These are phyloP conservation scores for Mariannaea elegans DNA, from an alignment of 2,329 filamentous ascomycete species.

Conservation along the genomic window DNA sequence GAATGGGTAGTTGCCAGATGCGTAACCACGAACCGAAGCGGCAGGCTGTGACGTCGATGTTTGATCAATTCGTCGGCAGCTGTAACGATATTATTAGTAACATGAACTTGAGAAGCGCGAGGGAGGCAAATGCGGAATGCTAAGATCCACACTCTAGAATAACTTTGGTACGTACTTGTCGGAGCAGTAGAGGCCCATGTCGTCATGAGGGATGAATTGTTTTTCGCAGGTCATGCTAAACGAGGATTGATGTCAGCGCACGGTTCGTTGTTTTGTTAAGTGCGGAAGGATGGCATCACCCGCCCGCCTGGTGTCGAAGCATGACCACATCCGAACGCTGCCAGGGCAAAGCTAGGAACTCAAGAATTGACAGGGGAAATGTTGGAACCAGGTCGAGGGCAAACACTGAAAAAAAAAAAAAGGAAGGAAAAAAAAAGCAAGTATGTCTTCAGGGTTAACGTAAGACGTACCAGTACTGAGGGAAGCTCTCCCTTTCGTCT, in stretches of 20 bases:
- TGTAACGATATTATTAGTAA: conserved; percentile 43
- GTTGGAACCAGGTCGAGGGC: neutral
- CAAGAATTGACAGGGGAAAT: neutral
- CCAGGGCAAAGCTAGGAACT: conserved; percentile 29
- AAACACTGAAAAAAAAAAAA: conserved; percentile 17
- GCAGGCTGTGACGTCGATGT: conserved; percentile 44
- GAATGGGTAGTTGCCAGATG: conserved; percentile 52
- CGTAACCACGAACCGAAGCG: conserved; percentile 43
- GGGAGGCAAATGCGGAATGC: conserved; percentile 17
- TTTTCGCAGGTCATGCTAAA: conserved; percentile 73
- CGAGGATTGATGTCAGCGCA: conserved; percentile 31
- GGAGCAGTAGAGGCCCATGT: conserved; percentile 69
- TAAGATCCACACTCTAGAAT: conserved; percentile 24
- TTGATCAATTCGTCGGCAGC: conserved; percentile 65
- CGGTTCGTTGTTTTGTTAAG: neutral
- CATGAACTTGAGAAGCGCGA: conserved; percentile 12
- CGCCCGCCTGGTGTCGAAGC: conserved; percentile 1
- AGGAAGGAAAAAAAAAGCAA: conserved; percentile 17
- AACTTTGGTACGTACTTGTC: conserved; percentile 60
- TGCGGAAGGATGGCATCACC: neutral
- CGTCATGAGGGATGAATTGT: conserved; percentile 68
- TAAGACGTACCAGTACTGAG: conserved; percentile 69
- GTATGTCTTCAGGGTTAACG: conserved; percentile 17
- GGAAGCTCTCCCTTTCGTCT: conserved; percentile 70
- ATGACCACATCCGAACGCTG: conserved; percentile 29